Conservation (phyloP, 106 monocot genomes). For the Dioscorea alata region DNA sequence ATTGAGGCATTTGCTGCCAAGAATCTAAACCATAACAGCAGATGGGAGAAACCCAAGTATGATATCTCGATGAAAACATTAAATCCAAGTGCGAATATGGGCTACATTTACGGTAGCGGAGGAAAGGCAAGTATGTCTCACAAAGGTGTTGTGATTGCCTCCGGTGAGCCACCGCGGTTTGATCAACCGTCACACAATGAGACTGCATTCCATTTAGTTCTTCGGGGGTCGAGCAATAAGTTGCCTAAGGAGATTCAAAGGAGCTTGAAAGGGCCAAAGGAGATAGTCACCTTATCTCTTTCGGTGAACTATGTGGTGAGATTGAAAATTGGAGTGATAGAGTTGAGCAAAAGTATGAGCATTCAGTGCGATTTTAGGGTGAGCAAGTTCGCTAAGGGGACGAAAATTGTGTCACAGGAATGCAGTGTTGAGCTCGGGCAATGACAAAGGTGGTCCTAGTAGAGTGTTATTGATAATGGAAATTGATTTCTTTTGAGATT, state of each 20-base stretch:
- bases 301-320: slow-evolving; percentile 18
- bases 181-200: slow-evolving; percentile 13
- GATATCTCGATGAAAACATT: slow-evolving; percentile 17
- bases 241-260: slow-evolving; percentile 14
- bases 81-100: slow-evolving; percentile 39
- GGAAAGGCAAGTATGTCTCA: slow-evolving; percentile 12
- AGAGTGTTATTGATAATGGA: neutral
- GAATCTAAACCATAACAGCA: neutral
- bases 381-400: slow-evolving; percentile 15
- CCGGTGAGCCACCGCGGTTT: slow-evolving; percentile 22
- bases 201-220: slow-evolving; percentile 14
- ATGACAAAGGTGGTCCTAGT: slow-evolving; percentile 1
- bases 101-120: slow-evolving; percentile 10
- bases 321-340: slow-evolving; percentile 16
- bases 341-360: slow-evolving; percentile 13
- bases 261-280: slow-evolving; percentile 20
- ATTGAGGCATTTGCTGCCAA: slow-evolving; percentile 15
- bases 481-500: neutral
- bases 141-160: slow-evolving; percentile 6
- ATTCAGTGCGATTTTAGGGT: slow-evolving; percentile 29
- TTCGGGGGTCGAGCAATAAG: slow-evolving; percentile 7
- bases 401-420: slow-evolving; percentile 22
- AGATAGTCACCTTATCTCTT: slow-evolving; percentile 16
- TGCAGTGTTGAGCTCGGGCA: slow-evolving; percentile 23
- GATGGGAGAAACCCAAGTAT: slow-evolving; percentile 6